phyloP scores from a whole-genome alignment of 2,329 filamentous ascomycete species.

The Pleurostoma richardsiae region DNA sequence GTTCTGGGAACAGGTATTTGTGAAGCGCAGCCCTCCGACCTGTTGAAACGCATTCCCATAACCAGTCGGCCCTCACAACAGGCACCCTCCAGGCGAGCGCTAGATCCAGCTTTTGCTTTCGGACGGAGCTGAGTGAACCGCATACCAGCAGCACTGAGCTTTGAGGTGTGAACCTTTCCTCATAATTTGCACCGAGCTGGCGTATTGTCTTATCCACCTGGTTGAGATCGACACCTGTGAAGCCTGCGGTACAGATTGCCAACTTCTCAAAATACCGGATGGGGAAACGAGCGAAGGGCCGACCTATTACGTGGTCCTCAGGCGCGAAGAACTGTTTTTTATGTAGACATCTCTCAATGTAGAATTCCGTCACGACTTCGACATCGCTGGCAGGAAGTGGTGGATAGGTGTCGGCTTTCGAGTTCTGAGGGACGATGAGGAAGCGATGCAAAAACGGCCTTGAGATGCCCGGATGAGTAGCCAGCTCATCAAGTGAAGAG shows the following conservation, averaged over 20 bases:
- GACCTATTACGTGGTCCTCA: slow-evolving; percentile 65
- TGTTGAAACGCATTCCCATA: slow-evolving; percentile 72
- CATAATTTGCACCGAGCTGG: slow-evolving; percentile 75
- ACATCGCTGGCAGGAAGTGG: slow-evolving; percentile 28
- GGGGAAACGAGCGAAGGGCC: slow-evolving; percentile 68
- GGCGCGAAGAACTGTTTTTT: slow-evolving; percentile 68
- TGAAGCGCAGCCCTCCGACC: slow-evolving; percentile 42
- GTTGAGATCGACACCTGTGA: slow-evolving; percentile 76
- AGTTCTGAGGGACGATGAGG: slow-evolving; percentile 49
- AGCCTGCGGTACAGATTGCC: slow-evolving; percentile 74
- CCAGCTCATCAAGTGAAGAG: slow-evolving; percentile 34
- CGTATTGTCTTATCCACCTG: slow-evolving; percentile 75
- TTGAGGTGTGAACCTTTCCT: slow-evolving; percentile 67
- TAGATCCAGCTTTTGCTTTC: slow-evolving; percentile 72
- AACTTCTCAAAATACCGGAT: slow-evolving; percentile 66
- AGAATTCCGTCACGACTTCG: slow-evolving; percentile 77
- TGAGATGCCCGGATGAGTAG: slow-evolving; percentile 19
- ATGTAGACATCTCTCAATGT: slow-evolving; percentile 84
- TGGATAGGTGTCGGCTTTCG: slow-evolving; percentile 40
- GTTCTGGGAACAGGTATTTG: slow-evolving; percentile 40
- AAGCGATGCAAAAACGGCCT: slow-evolving; percentile 33
- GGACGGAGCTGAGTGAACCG: slow-evolving; percentile 49
- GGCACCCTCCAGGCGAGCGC: slow-evolving; percentile 72
- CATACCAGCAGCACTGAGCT: slow-evolving; percentile 80
- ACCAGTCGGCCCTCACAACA: slow-evolving; percentile 76